Base-by-base conservation (phyloP, 2,329 filamentous ascomycete species). In the Trichophaea hybrida region DNA sequence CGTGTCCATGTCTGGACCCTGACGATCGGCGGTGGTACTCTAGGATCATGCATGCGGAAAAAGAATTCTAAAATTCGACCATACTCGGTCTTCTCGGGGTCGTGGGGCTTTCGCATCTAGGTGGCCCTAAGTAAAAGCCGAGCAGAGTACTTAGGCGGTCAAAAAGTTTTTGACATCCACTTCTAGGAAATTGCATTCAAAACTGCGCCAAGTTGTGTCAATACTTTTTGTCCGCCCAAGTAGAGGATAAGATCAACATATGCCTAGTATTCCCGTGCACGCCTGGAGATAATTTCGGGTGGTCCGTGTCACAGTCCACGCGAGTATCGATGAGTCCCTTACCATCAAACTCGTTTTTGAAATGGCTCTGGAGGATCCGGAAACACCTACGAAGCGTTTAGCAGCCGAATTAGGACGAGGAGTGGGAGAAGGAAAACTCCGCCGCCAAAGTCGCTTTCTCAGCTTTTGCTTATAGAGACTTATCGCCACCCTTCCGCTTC, bases 311-410 rank as follows among this genome's bases (percentile, higher is more conserved):
- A 64, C 93, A 93, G 64, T 93, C 93, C 13, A 98, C 93, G 64
- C 85, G 80, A 13, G 89, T 87, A 71, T 97, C 90, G 60, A 94
- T 75, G 17, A 98, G 76, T 8, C 91, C 91, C 71, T 90, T 88
- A 62, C 76, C 78, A 63, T 75, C 75, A 71, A 96, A 98, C 70
- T 88, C 79, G 71, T 88, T 86, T 70, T 91, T 84, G 76, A 86
- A 98, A 68, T 94, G 78, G 75, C 96, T 89, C 76, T 98, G 93
- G 56, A 95, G 88, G 70, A 93, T 91, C 93, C 93, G 97, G 80
- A 97, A 98, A 75, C 93, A 98, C n/a, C 53, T 54, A 32, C 12
- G 24, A 24, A 24, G 24, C 24, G 24, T 24, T 24, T 24, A 24
- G 24, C 24, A 24, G 24, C 24, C 24, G 24, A 24, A 24, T 1